Conservation (phyloP, 2,329 filamentous ascomycete species). For the Ophiosphaerella herpotricha region DNA sequence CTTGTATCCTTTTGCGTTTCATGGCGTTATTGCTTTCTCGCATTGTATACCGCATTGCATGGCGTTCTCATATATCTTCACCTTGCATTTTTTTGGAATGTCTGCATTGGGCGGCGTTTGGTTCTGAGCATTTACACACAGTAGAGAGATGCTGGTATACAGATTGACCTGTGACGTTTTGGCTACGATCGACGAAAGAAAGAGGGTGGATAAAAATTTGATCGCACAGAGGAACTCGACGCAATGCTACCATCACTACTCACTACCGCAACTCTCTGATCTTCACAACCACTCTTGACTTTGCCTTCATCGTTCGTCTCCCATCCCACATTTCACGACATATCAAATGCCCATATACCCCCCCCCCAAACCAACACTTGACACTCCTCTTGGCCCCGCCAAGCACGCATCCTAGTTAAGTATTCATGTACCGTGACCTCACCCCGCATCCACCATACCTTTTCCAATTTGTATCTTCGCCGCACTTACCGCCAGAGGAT, state of each 20-base stretch:
- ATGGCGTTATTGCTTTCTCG: constrained; percentile 21
- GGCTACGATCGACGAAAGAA: background rate
- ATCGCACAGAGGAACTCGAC: background rate
- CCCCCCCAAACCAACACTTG: background rate
- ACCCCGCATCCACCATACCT: constrained; percentile 24
- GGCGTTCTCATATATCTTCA: constrained; percentile 20
- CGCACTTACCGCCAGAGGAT: constrained; percentile 7
- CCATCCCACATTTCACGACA: background rate
- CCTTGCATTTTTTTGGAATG: constrained; percentile 10
- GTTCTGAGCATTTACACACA: background rate
- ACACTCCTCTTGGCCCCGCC: constrained; percentile 5
- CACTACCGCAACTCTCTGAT: background rate
- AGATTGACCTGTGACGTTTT: background rate
- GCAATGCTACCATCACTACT: background rate
- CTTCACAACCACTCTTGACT: background rate
- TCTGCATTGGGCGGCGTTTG: background rate
- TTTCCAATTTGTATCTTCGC: constrained; percentile 1
- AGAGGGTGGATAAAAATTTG: background rate
- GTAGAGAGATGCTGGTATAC: background rate
- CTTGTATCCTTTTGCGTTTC: constrained; percentile 11
- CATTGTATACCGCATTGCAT: constrained; percentile 16
- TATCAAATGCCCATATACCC: constrained; percentile 8
- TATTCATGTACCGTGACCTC: constrained; percentile 25
- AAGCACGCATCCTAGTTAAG: background rate
- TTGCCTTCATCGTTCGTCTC: too few species aligned